Evolutionary conservation across 2,329 filamentous ascomycete genomes (phyloP).

Genomic region (Trichoderma harzianum): DNA sequence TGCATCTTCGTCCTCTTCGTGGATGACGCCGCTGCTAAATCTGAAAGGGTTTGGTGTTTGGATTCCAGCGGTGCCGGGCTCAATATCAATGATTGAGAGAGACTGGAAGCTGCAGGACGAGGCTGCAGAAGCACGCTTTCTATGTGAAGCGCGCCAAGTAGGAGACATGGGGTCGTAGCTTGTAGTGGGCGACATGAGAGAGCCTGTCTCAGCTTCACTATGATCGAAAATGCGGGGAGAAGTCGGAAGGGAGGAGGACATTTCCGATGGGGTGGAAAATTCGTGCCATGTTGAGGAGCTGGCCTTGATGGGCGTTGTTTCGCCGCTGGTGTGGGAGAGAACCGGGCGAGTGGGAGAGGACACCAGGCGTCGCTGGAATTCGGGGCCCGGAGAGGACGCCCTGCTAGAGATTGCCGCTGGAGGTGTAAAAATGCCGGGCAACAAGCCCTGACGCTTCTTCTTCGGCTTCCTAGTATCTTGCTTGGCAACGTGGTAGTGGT

Average conservation of each 20-base stretch:
- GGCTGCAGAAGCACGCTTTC: constrained; percentile 54
- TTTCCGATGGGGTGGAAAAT: constrained; percentile 55
- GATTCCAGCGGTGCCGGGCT: constrained; percentile 24
- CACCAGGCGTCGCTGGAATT: constrained; percentile 37
- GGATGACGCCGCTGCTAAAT: constrained; percentile 32
- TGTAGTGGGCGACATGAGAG: constrained; percentile 79
- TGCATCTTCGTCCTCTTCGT: constrained; percentile 39
- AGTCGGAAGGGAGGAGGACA: constrained; percentile 72
- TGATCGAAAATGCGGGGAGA: constrained; percentile 83
- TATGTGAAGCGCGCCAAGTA: constrained; percentile 49
- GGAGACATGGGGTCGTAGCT: constrained; percentile 66
- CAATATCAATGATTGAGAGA: constrained; percentile 35
- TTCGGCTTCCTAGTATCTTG: constrained; percentile 61
- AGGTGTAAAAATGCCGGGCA: constrained; percentile 60
- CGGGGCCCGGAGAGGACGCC: constrained; percentile 40
- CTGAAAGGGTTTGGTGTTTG: constrained; percentile 24
- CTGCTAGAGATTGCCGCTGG: constrained; percentile 35
- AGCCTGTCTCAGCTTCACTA: constrained; percentile 56
- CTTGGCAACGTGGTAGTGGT: constrained; percentile 80
- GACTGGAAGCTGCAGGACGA: constrained; percentile 51
- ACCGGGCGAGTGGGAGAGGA: constrained; percentile 39
- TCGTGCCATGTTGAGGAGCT: constrained; percentile 50
- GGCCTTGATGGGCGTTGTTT: constrained; percentile 50
- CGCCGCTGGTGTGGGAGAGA: constrained; percentile 41
- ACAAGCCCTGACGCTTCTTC: constrained; percentile 68